These are phyloP conservation scores for Ajuga reptans DNA, from an alignment of 305 asterid species.

Conservation along the genomic window DNA sequence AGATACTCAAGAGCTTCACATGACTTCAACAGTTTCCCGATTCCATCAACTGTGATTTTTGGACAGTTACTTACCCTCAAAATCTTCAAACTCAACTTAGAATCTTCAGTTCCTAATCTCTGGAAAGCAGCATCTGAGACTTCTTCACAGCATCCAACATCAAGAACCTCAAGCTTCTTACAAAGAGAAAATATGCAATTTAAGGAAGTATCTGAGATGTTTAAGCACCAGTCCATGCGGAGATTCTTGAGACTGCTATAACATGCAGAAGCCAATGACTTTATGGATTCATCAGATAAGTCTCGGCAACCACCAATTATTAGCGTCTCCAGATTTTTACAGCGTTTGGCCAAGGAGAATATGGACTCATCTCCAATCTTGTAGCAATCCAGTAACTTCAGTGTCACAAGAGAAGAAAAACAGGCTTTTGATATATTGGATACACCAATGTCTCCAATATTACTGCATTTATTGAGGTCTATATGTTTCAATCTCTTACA, in stretches of 20 bases:
- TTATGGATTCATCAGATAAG: constrained; percentile 55
- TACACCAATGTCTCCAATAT: constrained; percentile 58
- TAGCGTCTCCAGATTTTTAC: constrained; percentile 58
- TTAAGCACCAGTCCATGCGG: constrained; percentile 92
- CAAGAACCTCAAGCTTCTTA: constrained; percentile 60
- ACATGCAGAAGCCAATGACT: constrained; percentile 54
- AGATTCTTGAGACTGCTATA: constrained; percentile 50
- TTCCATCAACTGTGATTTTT: constrained; percentile 61
- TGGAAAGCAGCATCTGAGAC: constrained; percentile 70
- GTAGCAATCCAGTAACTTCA: constrained; percentile 70
- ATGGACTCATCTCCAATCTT: constrained; percentile 62
- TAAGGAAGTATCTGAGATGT: constrained; percentile 53
- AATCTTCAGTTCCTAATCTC: constrained; percentile 39
- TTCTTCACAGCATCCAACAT: constrained; percentile 64
- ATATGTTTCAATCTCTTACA: constrained; percentile 54
- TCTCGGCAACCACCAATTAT: constrained; percentile 77
- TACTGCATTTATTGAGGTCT: constrained; percentile 70
- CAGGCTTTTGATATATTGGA: constrained; percentile 50
- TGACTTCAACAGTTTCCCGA: constrained; percentile 46
- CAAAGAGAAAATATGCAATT: constrained; percentile 45
- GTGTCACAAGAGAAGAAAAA: constrained; percentile 48
- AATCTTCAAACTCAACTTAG: constrained; percentile 44
- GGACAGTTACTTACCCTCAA: constrained; percentile 71
- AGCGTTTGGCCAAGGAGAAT: constrained; percentile 44
- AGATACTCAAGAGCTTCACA: constrained; percentile 49